A percentile compares a stretch with the other conserved stretches of the same genome.
phyloP scores from a whole-genome alignment of 345 rosid genomes.

The Balakata baccata region DNA sequence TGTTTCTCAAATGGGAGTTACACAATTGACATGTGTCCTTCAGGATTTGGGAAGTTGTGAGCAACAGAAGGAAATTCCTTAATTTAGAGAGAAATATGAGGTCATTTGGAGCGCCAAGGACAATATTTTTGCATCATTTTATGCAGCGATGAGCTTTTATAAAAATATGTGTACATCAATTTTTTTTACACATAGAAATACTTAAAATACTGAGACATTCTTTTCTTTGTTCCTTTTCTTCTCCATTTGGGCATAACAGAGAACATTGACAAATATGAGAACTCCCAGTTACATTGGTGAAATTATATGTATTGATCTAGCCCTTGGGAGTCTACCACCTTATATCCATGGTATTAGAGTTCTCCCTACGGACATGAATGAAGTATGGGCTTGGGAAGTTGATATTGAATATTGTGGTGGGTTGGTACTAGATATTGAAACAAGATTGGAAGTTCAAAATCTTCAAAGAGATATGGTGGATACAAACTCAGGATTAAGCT shows the following conservation, averaged over 20 bases:
- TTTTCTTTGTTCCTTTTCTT: not conserved
- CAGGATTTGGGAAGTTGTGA: not conserved
- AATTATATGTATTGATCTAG: conserved; percentile 58
- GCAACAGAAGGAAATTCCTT: not conserved
- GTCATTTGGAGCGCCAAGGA: not conserved
- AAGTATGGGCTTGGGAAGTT: conserved; percentile 87
- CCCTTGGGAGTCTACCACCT: conserved; percentile 75
- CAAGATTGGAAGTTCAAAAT: conserved; percentile 72
- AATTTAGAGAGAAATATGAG: not conserved
- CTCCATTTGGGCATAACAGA: conserved; percentile 41
- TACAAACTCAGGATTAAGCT: conserved; percentile 38
- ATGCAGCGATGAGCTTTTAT: not conserved
- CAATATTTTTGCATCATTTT: not conserved
- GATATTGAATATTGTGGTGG: conserved; percentile 89
- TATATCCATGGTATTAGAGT: conserved; percentile 76
- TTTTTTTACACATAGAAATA: not conserved
- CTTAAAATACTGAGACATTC: conserved; percentile 1
- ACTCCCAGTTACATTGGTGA: conserved; percentile 82
- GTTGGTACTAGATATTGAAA: conserved; percentile 57
- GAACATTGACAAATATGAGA: conserved; percentile 82
- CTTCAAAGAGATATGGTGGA: conserved; percentile 54
- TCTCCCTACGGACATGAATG: conserved; percentile 73
- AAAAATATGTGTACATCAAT: too few relatives aligned
- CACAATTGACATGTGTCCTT: not conserved
- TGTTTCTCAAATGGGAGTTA: not conserved